These are phyloP conservation scores for Talaromyces rugulosus DNA, from an alignment of 2,329 filamentous ascomycete species.

Conservation along the genomic window DNA sequence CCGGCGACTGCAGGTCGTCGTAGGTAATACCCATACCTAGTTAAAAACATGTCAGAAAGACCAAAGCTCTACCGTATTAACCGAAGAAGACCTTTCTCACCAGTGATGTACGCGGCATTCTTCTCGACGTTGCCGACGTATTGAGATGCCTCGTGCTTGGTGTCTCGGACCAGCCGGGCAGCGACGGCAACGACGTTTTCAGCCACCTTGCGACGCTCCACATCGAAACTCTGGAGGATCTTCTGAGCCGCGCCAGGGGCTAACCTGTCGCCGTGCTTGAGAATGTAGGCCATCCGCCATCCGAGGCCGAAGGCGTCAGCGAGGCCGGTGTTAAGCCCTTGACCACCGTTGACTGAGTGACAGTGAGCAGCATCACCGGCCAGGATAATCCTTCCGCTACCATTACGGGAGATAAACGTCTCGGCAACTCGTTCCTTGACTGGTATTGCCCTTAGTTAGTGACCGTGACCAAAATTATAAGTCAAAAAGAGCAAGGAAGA, in stretches of 20 bases:
- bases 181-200: conserved; percentile 8
- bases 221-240: conserved; percentile 3
- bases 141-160: conserved; percentile 1
- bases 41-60: background rate
- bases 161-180: conserved; percentile 4
- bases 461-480: background rate
- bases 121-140: conserved; percentile 9
- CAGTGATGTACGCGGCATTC: conserved; percentile 10
- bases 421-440: conserved; percentile 9
- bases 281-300: background rate
- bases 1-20: background rate
- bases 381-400: background rate
- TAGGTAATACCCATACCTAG: background rate
- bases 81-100: background rate
- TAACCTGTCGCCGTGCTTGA: background rate
- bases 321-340: conserved; percentile 10
- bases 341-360: conserved; percentile 9
- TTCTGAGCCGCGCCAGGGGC: background rate
- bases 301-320: conserved; percentile 7
- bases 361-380: conserved; percentile 9
- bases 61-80: background rate
- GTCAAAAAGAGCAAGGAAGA: background rate
- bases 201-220: conserved; percentile 6
- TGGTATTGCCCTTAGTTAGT: background rate
- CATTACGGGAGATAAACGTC: background rate